These are phyloP conservation scores for Asterophora parasitica DNA, from an alignment of 768 basidiomycete genomes.

Conservation along the genomic window DNA sequence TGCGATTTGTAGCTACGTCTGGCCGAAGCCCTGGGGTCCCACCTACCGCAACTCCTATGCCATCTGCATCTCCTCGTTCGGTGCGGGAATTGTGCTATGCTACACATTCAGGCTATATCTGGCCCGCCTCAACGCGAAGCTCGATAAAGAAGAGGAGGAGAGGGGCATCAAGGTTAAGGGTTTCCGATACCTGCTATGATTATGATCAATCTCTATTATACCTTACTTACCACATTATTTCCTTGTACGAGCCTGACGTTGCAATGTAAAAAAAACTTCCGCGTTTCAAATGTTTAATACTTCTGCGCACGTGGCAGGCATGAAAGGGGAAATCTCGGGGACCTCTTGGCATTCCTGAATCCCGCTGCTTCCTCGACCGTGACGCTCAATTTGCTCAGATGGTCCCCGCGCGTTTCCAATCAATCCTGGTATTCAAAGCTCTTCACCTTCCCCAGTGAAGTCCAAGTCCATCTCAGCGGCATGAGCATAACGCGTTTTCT, in stretches of 20 bases:
- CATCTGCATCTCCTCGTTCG: slow-evolving; percentile 62
- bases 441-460: too few relatives aligned
- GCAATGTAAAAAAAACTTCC: too few relatives aligned
- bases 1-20: slow-evolving; percentile 45
- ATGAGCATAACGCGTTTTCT: slow-evolving; percentile 21
- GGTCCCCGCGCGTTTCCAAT: neutral
- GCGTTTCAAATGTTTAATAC: too few relatives aligned
- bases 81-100: slow-evolving; percentile 45
- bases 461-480: neutral
- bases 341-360: slow-evolving; percentile 2
- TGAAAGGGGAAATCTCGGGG: slow-evolving; percentile 26
- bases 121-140: slow-evolving; percentile 31
- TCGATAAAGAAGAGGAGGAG: slow-evolving; percentile 34
- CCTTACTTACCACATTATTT: neutral
- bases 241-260: too few relatives aligned
- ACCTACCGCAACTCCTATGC: slow-evolving; percentile 66
- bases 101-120: slow-evolving; percentile 46
- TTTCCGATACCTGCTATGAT: slow-evolving; percentile 44
- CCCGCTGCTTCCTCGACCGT: too few relatives aligned
- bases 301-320: too few relatives aligned
- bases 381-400: slow-evolving; percentile 3
- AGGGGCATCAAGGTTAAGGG: slow-evolving; percentile 28
- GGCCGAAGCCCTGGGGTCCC: slow-evolving; percentile 68
- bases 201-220: neutral
- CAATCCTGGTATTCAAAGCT: too few relatives aligned